A percentile compares a stretch with the other conserved stretches of the same genome.
phyloP scores from a whole-genome alignment of 2,329 filamentous ascomycete species.

The Phyllosticta citrichinensis region DNA sequence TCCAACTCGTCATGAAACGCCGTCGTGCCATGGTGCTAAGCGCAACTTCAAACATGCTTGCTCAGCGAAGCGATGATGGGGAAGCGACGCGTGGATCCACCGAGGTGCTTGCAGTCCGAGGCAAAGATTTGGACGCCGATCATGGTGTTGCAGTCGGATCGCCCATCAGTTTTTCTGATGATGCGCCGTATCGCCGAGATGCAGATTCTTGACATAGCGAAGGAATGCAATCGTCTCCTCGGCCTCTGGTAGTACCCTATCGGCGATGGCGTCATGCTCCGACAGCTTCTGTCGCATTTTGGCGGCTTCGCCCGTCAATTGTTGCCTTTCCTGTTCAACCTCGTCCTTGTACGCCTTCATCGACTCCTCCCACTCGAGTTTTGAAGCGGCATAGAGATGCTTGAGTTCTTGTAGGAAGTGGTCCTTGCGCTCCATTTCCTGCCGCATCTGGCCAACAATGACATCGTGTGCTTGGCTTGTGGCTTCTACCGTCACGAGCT shows the following conservation, averaged over 20 bases:
- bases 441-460: slow-evolving; percentile 5
- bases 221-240: slow-evolving; percentile 9
- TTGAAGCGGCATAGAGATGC: slow-evolving; percentile 1
- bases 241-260: slow-evolving; percentile 4
- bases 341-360: slow-evolving; percentile 3
- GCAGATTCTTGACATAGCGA: slow-evolving; percentile 6
- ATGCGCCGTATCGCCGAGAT: slow-evolving; percentile 3
- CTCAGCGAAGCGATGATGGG: not conserved
- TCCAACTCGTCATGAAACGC: not conserved
- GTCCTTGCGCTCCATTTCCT: slow-evolving; percentile 6
- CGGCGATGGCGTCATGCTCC: not conserved
- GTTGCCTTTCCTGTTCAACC: not conserved
- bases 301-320: not conserved
- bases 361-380: not conserved
- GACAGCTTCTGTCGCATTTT: not conserved
- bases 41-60: not conserved
- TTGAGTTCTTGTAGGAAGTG: not conserved
- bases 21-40: not conserved
- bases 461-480: slow-evolving; percentile 6
- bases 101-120: not conserved
- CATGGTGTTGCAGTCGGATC: not conserved
- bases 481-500: not conserved
- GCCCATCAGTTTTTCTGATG: not conserved
- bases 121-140: not conserved
- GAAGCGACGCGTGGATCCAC: not conserved